Percentiles rank a stretch among this genome's conserved stretches.
Evolutionary conservation across 805 yeast genomes (phyloP).

Genomic region (Yamadazyma insecticola): DNA sequence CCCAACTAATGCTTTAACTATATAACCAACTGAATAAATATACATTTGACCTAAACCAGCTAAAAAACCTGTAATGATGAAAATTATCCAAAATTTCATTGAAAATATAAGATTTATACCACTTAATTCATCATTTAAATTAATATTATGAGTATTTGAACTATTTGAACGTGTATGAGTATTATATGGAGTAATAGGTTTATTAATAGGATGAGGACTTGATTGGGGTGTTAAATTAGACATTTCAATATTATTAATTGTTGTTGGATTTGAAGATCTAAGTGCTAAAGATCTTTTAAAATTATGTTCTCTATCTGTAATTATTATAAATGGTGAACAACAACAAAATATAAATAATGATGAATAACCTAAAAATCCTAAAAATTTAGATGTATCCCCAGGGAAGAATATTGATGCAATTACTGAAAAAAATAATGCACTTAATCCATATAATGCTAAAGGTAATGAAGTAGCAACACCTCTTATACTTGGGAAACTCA

Average conservation of each 20-base stretch:
- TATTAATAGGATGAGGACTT: slow-evolving; percentile 3
- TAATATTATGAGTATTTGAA: slow-evolving; percentile 2
- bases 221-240: slow-evolving; percentile 5
- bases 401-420: slow-evolving; percentile 49
- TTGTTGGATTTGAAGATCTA: slow-evolving; percentile 5
- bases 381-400: slow-evolving; percentile 53
- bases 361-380: slow-evolving; percentile 43
- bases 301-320: slow-evolving; percentile 32
- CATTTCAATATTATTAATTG: slow-evolving; percentile 10
- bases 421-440: slow-evolving; percentile 64
- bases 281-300: slow-evolving; percentile 5
- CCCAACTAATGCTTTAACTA: slow-evolving; percentile 34
- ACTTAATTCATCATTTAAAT: slow-evolving; percentile 3
- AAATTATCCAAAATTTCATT: slow-evolving; percentile 35
- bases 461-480: slow-evolving; percentile 78
- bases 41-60: slow-evolving; percentile 45
- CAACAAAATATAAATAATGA: slow-evolving; percentile 37
- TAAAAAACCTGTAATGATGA: slow-evolving; percentile 32
- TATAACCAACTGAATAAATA: slow-evolving; percentile 43
- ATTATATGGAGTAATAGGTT: slow-evolving; percentile 3
- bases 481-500: slow-evolving; percentile 58
- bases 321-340: slow-evolving; percentile 44
- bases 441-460: slow-evolving; percentile 67
- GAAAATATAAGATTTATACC: slow-evolving; percentile 8
- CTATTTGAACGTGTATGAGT: not conserved